Evolutionary conservation across 768 basidiomycete genomes (phyloP), one percentile per base, ranked within the genome.

Genomic region (Leccinellum albellum): DNA sequence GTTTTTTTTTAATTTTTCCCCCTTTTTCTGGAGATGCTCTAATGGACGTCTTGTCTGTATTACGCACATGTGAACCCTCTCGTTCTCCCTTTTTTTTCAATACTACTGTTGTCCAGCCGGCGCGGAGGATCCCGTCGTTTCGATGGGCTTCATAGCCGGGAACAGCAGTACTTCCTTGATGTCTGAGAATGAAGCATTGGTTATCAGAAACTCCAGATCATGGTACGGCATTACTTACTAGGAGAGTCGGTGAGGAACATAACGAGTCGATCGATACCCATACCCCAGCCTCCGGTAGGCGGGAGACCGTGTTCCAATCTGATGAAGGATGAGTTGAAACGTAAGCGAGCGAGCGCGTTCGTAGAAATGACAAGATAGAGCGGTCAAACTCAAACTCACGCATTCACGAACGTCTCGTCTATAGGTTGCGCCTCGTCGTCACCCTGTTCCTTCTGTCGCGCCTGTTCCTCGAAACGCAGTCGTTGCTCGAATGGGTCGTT

Each of bases 181-280:
- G 69, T 97, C 91, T 92, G 65, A 21, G 45, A 54, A 48, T 32
- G 10, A 13, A 28, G 10, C 8, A 3, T 10, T 28, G 3, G 13
- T 20, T 29, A n/a, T 14, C 21, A 28, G 26, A 26, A 26, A 26
- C 26, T 26, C 26, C 26, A 49, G 37, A n/a, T 35, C 23, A 23
- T 17, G 14, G 7, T 0, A 20, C 9, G 21, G 14, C 66, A 51
- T 20, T 40, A 8, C 87, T 64, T 63, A 94, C 91, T 96, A 8
- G 86, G 87, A n/a, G 92, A 95, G 74, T 99, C 87, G 4, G 94
- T 96, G 50, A 98, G 79, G 87, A 98, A 98, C 96, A 98, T 98
- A 75, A 98, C 93, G 37, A 98, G 79, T 58, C 94, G 87, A 70
- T 98, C 95, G 63, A 98, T 90, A 54, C 96, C 95, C 54, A 98